phyloP scores from a whole-genome alignment of 345 rosid species.

The Arabidopsis thaliana region TAIR10.1 NC_003070.9:9034501-9035000 shows the following conservation, averaged over 20 bases:
- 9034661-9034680: constrained; percentile 89
- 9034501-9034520: constrained; percentile 61
- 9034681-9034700: constrained; percentile 79
- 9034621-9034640: constrained; percentile 81
- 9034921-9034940: constrained; percentile 65
- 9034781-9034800: constrained; percentile 73
- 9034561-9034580: constrained; percentile 96
- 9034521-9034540: constrained; percentile 57
- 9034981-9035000: constrained; percentile 80
- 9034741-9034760: constrained; percentile 98
- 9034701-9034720: constrained; percentile 95
- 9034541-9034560: constrained; percentile 78
- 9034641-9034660: constrained; percentile 94
- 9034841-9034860: constrained; percentile 69
- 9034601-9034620: constrained; percentile 66
- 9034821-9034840: constrained; percentile 68
- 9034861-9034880: constrained; percentile 61
- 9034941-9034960: constrained; percentile 65
- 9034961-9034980: constrained; percentile 79
- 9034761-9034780: constrained; percentile 88
- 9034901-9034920: constrained; percentile 62
- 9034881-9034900: constrained; percentile 88
- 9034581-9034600: constrained; percentile 81
- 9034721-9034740: constrained; percentile 84
- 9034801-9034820: constrained; percentile 56